phyloP scores from a whole-genome alignment of 2,329 filamentous ascomycete genomes.

The Corniculantispora saksenae region DNA sequence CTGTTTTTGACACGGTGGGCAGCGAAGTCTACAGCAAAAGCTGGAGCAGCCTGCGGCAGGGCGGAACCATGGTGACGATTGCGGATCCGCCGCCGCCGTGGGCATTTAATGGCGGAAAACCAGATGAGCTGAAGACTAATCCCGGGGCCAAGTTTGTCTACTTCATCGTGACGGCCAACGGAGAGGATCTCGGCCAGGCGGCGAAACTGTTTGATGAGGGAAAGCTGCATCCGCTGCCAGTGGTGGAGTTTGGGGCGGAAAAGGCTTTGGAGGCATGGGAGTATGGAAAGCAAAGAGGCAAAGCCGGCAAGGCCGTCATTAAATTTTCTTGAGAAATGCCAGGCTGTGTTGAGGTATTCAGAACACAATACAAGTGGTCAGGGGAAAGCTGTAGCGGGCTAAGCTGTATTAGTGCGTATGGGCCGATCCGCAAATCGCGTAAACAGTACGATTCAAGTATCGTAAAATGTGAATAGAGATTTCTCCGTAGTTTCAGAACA shows the following conservation, averaged over 20 bases:
- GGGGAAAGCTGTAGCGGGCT: no score
- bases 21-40: conserved; percentile 29
- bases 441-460: no score
- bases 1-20: conserved; percentile 36
- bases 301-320: conserved; percentile 31
- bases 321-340: conserved; percentile 24
- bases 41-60: conserved; percentile 32
- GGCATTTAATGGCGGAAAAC: conserved; percentile 29
- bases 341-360: no score
- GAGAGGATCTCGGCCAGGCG: conserved; percentile 23
- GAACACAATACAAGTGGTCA: no score
- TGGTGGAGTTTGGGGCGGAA: conserved; percentile 27
- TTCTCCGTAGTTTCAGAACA: no score
- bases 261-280: conserved; percentile 31
- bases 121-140: conserved; percentile 22
- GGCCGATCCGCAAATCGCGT: no score
- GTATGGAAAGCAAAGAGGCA: conserved; percentile 25
- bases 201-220: conserved; percentile 28
- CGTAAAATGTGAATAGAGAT: no score
- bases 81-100: conserved; percentile 36
- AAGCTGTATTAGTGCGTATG: no score
- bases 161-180: conserved; percentile 31
- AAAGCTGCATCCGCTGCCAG: conserved; percentile 22
- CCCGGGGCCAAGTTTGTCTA: conserved; percentile 30
- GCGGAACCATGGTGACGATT: conserved; percentile 36